phyloP scores from a whole-genome alignment of 2,329 filamentous ascomycete species.

The Aspergillus piperis region DNA sequence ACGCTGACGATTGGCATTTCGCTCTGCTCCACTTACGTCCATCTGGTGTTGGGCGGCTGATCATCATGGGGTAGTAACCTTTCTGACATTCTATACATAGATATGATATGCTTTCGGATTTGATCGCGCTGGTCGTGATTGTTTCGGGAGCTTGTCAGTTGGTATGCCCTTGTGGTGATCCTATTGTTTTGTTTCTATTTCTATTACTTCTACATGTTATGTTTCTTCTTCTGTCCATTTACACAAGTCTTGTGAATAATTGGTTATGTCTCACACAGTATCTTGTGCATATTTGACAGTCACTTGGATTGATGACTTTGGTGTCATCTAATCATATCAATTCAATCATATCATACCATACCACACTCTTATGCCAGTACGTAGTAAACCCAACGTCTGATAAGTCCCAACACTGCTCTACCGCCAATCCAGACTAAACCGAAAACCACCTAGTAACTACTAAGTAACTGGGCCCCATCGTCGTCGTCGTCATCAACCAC shows the following conservation, averaged over 20 bases:
- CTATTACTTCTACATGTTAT: no score
- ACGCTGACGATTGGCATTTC: slow-evolving; percentile 1
- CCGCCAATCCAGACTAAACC: neutral
- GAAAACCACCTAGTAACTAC: neutral
- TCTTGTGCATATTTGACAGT: no score
- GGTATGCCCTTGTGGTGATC: no score
- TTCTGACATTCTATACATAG: slow-evolving; percentile 1
- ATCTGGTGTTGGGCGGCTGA: neutral
- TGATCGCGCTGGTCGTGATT: neutral
- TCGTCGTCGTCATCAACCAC: no score
- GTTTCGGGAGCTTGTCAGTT: neutral
- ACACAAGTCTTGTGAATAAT: neutral
- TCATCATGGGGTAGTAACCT: no score
- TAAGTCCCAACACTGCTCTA: no score
- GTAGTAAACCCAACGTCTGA: no score
- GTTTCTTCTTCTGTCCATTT: neutral
- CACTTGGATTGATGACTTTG: no score
- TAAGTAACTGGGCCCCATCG: neutral
- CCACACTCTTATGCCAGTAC: neutral
- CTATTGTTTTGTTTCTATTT: neutral
- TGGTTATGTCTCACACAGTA: no score
- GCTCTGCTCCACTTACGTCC: neutral
- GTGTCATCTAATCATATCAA: no score
- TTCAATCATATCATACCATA: no score
- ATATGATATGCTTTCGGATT: neutral